phyloP scores from a whole-genome alignment of 2,329 filamentous ascomycete genomes.

The Ascocoryne sarcoides region DNA sequence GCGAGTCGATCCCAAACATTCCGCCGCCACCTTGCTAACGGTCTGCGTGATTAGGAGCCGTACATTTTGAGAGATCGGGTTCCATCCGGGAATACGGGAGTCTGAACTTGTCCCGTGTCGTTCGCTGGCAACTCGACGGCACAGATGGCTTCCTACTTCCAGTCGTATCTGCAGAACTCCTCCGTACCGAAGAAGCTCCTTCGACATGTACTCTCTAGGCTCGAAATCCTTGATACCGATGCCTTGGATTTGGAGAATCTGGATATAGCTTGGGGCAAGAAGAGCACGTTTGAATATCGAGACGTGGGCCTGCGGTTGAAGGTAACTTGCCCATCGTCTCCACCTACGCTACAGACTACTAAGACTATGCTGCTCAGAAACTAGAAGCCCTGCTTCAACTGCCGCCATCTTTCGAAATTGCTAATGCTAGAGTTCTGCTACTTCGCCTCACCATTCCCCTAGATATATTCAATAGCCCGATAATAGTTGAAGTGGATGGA shows the following conservation, averaged over 20 bases:
- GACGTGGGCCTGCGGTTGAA: conserved; percentile 76
- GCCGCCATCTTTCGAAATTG: conserved; percentile 61
- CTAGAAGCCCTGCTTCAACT: conserved; percentile 66
- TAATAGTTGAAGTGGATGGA: conserved; percentile 73
- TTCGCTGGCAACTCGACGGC: conserved; percentile 2
- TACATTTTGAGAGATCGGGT: neutral
- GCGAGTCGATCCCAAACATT: neutral
- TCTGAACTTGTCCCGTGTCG: too few species aligned
- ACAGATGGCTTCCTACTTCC: conserved; percentile 29
- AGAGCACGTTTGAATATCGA: conserved; percentile 74
- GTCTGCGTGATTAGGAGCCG: neutral
- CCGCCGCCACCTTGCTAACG: neutral
- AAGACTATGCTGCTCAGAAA: conserved; percentile 47
- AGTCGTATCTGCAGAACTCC: conserved; percentile 32
- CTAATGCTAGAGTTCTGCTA: conserved; percentile 64
- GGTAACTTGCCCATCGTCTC: conserved; percentile 12
- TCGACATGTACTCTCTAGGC: conserved; percentile 71
- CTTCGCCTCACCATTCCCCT: conserved; percentile 79
- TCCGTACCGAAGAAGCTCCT: conserved; percentile 85
- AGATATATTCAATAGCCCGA: conserved; percentile 78
- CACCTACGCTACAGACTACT: conserved; percentile 10
- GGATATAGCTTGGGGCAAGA: conserved; percentile 73
- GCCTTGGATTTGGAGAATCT: conserved; percentile 78
- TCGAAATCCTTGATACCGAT: conserved; percentile 83
- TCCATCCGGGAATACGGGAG: neutral